A percentile compares a stretch with the other conserved stretches of the same genome.
phyloP scores from a whole-genome alignment of 441 rosid genomes.

The Pelargonium hybrid region DNA sequence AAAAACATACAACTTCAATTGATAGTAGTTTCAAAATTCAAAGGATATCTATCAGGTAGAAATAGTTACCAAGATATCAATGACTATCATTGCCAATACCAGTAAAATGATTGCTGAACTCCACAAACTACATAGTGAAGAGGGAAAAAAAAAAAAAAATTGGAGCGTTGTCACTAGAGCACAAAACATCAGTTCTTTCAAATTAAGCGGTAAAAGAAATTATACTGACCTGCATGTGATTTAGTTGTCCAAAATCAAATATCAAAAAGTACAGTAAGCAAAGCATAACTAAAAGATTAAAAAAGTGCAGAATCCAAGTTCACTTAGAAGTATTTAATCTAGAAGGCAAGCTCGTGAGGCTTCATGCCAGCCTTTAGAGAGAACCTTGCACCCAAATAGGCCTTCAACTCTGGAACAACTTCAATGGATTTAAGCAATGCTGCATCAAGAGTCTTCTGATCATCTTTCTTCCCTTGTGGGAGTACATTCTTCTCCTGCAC shows the following conservation, averaged over 20 bases:
- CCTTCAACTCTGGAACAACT: conserved; percentile 18
- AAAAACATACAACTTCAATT: conserved; percentile 12
- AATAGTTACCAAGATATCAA: conserved; percentile 71
- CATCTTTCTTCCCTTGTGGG: conserved; percentile 23
- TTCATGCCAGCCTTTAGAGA: conserved; percentile 24
- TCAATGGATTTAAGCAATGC: conserved; percentile 19
- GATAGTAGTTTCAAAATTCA: background rate
- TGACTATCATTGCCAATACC: conserved; percentile 72
- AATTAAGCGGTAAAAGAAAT: no score
- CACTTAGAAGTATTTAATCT: background rate
- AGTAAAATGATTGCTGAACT: conserved; percentile 82
- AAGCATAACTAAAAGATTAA: background rate
- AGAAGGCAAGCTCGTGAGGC: conserved; percentile 23
- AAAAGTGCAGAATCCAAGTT: background rate
- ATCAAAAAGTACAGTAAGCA: background rate
- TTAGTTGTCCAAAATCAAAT: background rate
- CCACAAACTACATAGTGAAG: conserved; percentile 55
- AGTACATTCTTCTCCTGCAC: conserved; percentile 16
- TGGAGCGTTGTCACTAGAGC: background rate
- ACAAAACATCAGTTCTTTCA: conserved; percentile 1
- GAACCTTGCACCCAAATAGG: conserved; percentile 21
- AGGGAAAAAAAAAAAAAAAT: conserved; percentile 10
- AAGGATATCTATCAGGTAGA: conserved; percentile 15
- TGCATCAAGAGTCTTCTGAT: conserved; percentile 18
- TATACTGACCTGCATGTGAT: no score